These are phyloP conservation scores for Biscogniauxia mediterranea DNA, from an alignment of 2,329 filamentous ascomycete genomes.

Conservation along the genomic window DNA sequence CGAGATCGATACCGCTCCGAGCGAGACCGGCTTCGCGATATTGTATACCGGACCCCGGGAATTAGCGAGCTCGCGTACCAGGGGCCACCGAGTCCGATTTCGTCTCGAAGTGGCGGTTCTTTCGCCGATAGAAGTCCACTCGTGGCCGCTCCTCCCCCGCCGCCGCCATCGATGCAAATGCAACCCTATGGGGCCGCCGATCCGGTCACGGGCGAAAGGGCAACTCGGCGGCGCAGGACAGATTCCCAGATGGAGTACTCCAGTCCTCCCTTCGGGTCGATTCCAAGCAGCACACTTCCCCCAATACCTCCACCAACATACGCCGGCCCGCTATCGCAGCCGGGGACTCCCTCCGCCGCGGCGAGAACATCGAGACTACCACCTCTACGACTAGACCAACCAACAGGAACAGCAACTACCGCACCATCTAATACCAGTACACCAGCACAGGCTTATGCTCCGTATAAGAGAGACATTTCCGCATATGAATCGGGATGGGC, in stretches of 20 bases:
- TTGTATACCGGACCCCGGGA: conserved; percentile 59
- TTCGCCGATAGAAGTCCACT: conserved; percentile 40
- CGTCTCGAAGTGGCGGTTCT: conserved; percentile 36
- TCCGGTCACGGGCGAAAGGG: conserved; percentile 43
- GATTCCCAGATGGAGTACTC: conserved; percentile 46
- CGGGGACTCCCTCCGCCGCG: conserved; percentile 29
- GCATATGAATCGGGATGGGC: conserved; percentile 41
- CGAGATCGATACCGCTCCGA: conserved; percentile 73
- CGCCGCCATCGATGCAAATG: conserved; percentile 21
- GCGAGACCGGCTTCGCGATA: conserved; percentile 67
- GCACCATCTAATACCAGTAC: conserved; percentile 23
- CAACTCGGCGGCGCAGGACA: conserved; percentile 46
- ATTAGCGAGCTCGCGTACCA: conserved; percentile 51
- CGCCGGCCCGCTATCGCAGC: conserved; percentile 30
- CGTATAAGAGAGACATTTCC: conserved; percentile 28
- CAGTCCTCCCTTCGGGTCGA: conserved; percentile 39
- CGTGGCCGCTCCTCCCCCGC: conserved; percentile 24
- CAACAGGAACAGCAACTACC: conserved; percentile 23
- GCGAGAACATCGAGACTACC: conserved; percentile 44
- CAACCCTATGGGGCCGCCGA: conserved; percentile 40
- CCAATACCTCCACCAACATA: conserved; percentile 42
- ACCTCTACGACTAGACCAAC: conserved; percentile 47
- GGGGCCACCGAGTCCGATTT: conserved; percentile 51
- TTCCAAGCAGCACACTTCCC: conserved; percentile 39
- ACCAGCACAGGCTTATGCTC: conserved; percentile 26